A percentile compares a stretch with the other conserved stretches of the same genome.
These are phyloP conservation scores for Gymnopilus junonius DNA, from an alignment of 768 basidiomycete genomes.

Conservation along the genomic window DNA sequence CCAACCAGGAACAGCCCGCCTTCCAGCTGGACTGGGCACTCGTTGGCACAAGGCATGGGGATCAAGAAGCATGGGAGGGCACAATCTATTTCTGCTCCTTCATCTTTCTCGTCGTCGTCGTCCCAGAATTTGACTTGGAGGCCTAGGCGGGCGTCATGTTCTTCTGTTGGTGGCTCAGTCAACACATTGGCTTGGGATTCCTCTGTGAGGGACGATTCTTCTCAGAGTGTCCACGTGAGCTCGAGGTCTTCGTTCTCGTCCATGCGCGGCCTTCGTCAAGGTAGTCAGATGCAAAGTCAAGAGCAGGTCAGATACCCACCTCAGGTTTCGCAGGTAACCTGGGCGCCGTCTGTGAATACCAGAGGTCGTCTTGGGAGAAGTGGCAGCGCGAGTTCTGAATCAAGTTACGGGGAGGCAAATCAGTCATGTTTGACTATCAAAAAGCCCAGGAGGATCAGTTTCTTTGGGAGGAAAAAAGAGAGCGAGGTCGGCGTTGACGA, in stretches of 20 bases:
- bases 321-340: slow-evolving; percentile 7
- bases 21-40: slow-evolving; percentile 9
- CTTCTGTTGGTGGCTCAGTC: background rate
- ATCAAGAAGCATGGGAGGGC: slow-evolving; percentile 4
- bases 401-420: background rate
- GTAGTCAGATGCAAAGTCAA: background rate
- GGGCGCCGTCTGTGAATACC: slow-evolving; percentile 8
- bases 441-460: background rate
- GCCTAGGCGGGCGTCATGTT: slow-evolving; percentile 2
- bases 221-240: background rate
- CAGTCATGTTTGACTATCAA: background rate
- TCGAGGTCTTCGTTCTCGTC: slow-evolving; percentile 4
- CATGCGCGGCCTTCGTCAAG: background rate
- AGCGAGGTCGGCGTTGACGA: slow-evolving; percentile 1
- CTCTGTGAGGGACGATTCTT: background rate
- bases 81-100: background rate
- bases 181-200: background rate
- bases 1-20: background rate
- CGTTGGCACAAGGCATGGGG: background rate
- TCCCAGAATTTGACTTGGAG: background rate
- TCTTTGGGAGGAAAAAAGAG: background rate
- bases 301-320: background rate
- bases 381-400: slow-evolving; percentile 7
- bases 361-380: slow-evolving; percentile 9
- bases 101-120: background rate